Percentiles rank a stretch among this genome's conserved stretches.
phyloP scores from a whole-genome alignment of 345 rosid genomes.

The Salix exigua region DNA sequence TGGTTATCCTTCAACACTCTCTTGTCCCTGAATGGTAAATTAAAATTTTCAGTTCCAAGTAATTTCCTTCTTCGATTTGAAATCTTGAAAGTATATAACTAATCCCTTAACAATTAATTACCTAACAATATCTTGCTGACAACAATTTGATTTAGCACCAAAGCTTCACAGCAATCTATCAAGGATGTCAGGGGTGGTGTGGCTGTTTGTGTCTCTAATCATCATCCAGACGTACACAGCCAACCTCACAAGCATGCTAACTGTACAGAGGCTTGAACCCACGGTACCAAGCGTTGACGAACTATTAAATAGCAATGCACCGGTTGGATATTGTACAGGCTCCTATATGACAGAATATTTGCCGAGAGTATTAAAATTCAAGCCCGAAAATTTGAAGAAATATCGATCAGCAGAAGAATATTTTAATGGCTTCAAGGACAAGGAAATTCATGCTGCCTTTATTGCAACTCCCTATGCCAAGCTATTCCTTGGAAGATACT shows the following conservation, averaged over 20 bases:
- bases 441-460: slow-evolving; percentile 19
- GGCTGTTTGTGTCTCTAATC: slow-evolving; percentile 23
- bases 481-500: slow-evolving; percentile 15
- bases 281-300: slow-evolving; percentile 1
- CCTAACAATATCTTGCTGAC: neutral
- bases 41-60: neutral
- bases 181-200: slow-evolving; percentile 17
- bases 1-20: slow-evolving; percentile 25
- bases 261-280: slow-evolving; percentile 8
- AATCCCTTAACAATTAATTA: neutral
- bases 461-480: slow-evolving; percentile 20
- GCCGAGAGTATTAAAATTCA: slow-evolving; percentile 8
- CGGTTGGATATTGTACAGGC: slow-evolving; percentile 8
- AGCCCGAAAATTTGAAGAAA: neutral
- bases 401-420: neutral
- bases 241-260: slow-evolving; percentile 23
- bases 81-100: too few species aligned
- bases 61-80: too few species aligned
- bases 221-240: slow-evolving; percentile 25
- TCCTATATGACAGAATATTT: slow-evolving; percentile 10
- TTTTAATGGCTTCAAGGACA: neutral
- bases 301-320: slow-evolving; percentile 7
- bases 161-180: slow-evolving; percentile 26
- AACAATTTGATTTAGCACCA: neutral
- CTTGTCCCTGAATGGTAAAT: slow-evolving; percentile 15